phyloP scores from a whole-genome alignment of 495 filamentous ascomycete species.

The Niebla homalea region DNA sequence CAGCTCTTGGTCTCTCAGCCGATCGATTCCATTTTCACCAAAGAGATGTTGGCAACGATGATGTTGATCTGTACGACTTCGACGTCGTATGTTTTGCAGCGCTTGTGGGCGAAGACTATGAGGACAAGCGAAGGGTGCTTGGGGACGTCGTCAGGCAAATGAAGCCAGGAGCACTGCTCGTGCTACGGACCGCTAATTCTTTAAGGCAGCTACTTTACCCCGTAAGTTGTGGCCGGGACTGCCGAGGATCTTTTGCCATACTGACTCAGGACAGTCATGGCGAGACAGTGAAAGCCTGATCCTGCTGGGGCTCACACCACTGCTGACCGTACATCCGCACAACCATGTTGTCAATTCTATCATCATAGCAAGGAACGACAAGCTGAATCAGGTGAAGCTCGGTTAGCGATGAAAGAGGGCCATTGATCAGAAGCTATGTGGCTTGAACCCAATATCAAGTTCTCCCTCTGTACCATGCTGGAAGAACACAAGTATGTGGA shows the following conservation, averaged over 20 bases:
- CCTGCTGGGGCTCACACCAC: slow-evolving; percentile 17
- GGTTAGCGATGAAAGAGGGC: no score
- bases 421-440: no score
- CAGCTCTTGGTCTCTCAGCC: slow-evolving; percentile 13
- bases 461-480: not conserved
- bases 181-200: slow-evolving; percentile 28
- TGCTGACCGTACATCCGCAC: slow-evolving; percentile 28
- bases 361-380: slow-evolving; percentile 16
- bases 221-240: slow-evolving; percentile 13
- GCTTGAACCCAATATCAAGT: no score
- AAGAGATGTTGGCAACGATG: slow-evolving; percentile 16
- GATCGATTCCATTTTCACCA: slow-evolving; percentile 21
- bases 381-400: not conserved
- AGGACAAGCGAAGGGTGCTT: slow-evolving; percentile 25
- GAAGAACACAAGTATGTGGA: no score
- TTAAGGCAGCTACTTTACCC: slow-evolving; percentile 33
- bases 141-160: slow-evolving; percentile 20
- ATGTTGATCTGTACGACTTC: slow-evolving; percentile 16
- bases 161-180: slow-evolving; percentile 25
- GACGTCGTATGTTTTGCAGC: slow-evolving; percentile 35
- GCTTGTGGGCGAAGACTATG: slow-evolving; percentile 27
- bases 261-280: not conserved
- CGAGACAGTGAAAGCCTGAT: not conserved
- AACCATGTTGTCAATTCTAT: slow-evolving; percentile 33
- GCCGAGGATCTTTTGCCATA: not conserved